Conservation (phyloP, 805 yeast genomes). For the Ogataea thermomethanolica region DNA sequence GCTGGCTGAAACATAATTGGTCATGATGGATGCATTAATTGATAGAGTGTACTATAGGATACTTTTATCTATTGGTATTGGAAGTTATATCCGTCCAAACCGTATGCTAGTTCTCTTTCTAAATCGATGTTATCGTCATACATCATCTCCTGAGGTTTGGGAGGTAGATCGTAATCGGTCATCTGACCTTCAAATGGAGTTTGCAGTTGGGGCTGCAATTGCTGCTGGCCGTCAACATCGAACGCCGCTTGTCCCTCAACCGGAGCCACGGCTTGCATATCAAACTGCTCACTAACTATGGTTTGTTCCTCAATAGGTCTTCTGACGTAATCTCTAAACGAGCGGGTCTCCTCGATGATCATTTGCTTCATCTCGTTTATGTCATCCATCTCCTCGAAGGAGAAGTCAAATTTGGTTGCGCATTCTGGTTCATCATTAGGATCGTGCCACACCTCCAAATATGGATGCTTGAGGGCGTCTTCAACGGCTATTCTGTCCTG, state of each 20-base stretch:
- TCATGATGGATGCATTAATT: constrained; percentile 5
- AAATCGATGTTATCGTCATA: constrained; percentile 39
- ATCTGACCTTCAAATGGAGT: constrained; percentile 45
- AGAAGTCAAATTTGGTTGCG: constrained; percentile 75
- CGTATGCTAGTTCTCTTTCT: constrained; percentile 66
- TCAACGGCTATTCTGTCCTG: constrained; percentile 78
- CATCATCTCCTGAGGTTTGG: constrained; percentile 55
- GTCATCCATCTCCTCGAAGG: constrained; percentile 82
- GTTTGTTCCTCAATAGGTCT: constrained; percentile 59
- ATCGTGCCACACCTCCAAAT: constrained; percentile 86
- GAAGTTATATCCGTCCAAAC: constrained; percentile 50
- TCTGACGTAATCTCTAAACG: constrained; percentile 78
- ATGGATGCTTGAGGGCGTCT: constrained; percentile 86
- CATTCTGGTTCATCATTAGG: constrained; percentile 89
- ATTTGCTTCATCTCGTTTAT: constrained; percentile 68
- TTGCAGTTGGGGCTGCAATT: constrained; percentile 27
- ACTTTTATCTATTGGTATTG: constrained; percentile 3
- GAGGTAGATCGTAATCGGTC: constrained; percentile 54
- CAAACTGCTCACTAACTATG: constrained; percentile 30
- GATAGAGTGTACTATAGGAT: constrained; percentile 16
- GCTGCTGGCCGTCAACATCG: constrained; percentile 19
- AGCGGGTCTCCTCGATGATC: constrained; percentile 75
- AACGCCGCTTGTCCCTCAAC: background rate
- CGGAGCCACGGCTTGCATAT: background rate
- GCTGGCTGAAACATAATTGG: constrained; percentile 65